Base-by-base conservation (phyloP, 441 rosid species). In the Aleurites moluccanus region DNA sequence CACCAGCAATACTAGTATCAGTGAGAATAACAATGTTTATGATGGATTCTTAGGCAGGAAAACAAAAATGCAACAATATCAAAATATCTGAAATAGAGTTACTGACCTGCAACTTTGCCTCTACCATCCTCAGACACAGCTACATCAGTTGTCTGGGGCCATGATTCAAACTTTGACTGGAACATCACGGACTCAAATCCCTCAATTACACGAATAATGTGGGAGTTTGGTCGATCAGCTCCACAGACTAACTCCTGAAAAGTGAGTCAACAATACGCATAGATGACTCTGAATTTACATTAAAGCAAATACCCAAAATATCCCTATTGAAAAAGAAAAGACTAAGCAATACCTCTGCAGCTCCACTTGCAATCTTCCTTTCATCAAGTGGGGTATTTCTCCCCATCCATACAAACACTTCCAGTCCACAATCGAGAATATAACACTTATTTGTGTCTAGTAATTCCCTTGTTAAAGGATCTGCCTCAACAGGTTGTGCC, bases 91-190 rank as follows among this genome's bases (percentile, higher is more conserved):
- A 70, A 73, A 78, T 15, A 70, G 50, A 64, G 69, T 69, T 67
- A 82, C 83, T 70, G 52, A 95, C 99, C 98, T 80, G 99, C 99
- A 75, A 96, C 97, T 88, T 93, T 93, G 85, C 98, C 94, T 84
- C 98, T 85, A 78, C 99, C 98, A 80, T 92, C 95, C 81, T 90
- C 95, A 38, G 98, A 83, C 60, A 90, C 94, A 27, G 92, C 81
- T 70, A 81, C 88, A 55, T 81, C 80, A 76, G 83, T 76, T 63
- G 85, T 77, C 79, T 83, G 82, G 2, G 97, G 96, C 98, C 99
- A 96, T 55, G 92, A 85, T 72, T 89, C 92, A 84, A 96, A 96
- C 85, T 88, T 93, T 0, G 92, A 93, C 68, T 90, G 84, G 83
- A 96, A 92, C 84, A 86, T 83, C 73, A 93, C 97, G 1, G 98